Evolutionary conservation across 768 basidiomycete genomes (phyloP).

Genomic region (Amanita inopinata): DNA sequence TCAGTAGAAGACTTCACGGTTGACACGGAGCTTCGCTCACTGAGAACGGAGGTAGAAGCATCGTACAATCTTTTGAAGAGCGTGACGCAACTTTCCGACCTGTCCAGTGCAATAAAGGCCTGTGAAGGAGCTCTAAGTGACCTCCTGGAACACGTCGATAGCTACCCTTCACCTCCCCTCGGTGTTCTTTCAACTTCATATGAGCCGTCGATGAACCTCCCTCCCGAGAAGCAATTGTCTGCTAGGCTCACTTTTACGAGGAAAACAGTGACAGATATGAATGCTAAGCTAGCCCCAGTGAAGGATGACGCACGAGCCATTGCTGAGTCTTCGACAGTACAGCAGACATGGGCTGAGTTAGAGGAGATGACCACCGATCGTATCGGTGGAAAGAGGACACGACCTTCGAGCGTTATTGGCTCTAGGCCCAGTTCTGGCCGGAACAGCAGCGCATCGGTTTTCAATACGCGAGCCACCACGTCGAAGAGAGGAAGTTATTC

Average conservation of each 20-base stretch:
- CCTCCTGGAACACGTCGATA: constrained; percentile 78
- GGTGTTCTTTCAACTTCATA: constrained; percentile 44
- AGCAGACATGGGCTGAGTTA: constrained; percentile 75
- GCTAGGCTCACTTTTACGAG: constrained; percentile 59
- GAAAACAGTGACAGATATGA: constrained; percentile 37
- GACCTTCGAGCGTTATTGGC: constrained; percentile 56
- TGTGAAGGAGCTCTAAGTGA: constrained; percentile 80
- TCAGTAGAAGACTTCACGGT: constrained; percentile 29
- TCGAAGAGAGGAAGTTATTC: constrained; percentile 27
- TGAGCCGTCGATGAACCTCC: constrained; percentile 25
- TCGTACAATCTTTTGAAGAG: constrained; percentile 39
- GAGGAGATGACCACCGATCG: constrained; percentile 73
- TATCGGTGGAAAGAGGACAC: constrained; percentile 48
- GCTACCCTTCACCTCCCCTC: constrained; percentile 56
- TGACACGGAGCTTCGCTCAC: constrained; percentile 51
- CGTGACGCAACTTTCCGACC: constrained; percentile 43
- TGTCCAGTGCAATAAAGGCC: constrained; percentile 35
- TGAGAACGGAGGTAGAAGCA: constrained; percentile 48
- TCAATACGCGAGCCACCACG: constrained; percentile 16
- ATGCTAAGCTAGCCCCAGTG: constrained; percentile 29
- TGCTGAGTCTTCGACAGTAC: constrained; percentile 53
- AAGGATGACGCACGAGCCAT: constrained; percentile 50
- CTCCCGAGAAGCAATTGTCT: constrained; percentile 60
- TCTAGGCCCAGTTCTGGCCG: constrained; percentile 50
- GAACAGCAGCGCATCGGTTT: constrained; percentile 41